These are phyloP conservation scores for Basipetospora chlamydospora DNA, from an alignment of 2,329 filamentous ascomycete genomes.

Conservation along the genomic window DNA sequence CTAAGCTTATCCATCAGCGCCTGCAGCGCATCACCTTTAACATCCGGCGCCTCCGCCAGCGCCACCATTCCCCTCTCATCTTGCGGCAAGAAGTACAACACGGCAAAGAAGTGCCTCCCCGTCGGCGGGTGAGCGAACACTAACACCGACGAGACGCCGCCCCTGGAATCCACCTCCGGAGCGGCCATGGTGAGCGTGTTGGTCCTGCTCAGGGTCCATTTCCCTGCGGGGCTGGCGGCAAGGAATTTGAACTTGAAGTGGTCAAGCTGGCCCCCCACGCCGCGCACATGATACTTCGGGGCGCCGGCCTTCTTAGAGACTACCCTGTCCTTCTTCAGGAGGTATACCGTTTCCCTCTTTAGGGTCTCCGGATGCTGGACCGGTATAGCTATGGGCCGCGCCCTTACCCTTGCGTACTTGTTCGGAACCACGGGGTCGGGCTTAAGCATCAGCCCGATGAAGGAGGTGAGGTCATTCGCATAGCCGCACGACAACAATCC, in stretches of 20 bases:
- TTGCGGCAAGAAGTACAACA: too few relatives aligned
- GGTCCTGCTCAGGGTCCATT: not conserved
- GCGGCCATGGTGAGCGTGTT: not conserved
- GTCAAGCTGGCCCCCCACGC: not conserved
- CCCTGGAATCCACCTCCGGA: not conserved
- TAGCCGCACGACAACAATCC: not conserved
- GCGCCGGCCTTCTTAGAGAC: not conserved
- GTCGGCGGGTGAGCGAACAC: too few relatives aligned
- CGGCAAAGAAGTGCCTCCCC: too few relatives aligned
- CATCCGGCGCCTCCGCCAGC: too few relatives aligned
- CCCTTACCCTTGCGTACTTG: not conserved
- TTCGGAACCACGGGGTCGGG: not conserved
- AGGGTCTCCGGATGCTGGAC: not conserved
- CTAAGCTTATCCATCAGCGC: too few relatives aligned
- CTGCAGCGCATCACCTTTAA: too few relatives aligned
- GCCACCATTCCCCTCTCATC: too few relatives aligned
- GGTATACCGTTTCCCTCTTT: not conserved
- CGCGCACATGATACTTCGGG: not conserved
- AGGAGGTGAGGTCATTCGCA: not conserved
- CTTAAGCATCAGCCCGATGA: not conserved
- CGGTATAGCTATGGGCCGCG: not conserved
- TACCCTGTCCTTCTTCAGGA: not conserved
- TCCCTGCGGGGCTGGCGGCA: not conserved
- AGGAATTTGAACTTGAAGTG: not conserved
- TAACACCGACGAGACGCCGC: not conserved